Evolutionary conservation across 1,284 basidiomycete species (phyloP).

Genomic region (Papiliotrema flavescens): DNA sequence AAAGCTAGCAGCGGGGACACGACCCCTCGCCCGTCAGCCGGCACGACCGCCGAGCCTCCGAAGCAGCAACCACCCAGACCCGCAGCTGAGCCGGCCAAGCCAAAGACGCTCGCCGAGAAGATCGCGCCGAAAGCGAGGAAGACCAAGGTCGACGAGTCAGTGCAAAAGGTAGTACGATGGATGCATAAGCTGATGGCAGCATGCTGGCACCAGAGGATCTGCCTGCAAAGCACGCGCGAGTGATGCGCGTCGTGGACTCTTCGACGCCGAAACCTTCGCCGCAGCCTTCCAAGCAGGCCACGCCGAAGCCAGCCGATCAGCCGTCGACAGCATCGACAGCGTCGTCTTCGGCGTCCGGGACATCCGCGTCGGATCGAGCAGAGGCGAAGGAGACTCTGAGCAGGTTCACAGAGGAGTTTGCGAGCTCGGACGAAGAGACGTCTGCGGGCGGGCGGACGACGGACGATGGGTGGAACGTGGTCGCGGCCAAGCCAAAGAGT

Average conservation of each 20-base stretch:
- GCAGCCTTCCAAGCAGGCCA: background rate
- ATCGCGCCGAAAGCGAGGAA: constrained; percentile 39
- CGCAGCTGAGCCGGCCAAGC: constrained; percentile 14
- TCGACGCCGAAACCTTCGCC: no score
- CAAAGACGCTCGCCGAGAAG: constrained; percentile 42
- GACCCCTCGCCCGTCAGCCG: no score
- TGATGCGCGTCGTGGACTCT: constrained; percentile 34
- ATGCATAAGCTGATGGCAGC: constrained; percentile 12
- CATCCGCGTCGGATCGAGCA: background rate
- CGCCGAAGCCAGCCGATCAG: background rate
- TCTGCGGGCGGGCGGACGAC: constrained; percentile 2
- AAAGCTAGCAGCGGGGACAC: no score
- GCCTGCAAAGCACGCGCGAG: constrained; percentile 34
- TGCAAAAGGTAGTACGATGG: constrained; percentile 1
- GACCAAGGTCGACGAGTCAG: constrained; percentile 47
- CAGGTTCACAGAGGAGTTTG: constrained; percentile 30
- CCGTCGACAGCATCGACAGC: background rate
- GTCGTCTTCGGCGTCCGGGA: background rate
- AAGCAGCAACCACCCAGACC: background rate
- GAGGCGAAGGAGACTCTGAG: constrained; percentile 8
- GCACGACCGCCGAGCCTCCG: no score
- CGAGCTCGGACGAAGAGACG: constrained; percentile 12
- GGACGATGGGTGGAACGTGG: constrained; percentile 42
- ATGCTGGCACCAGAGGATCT: constrained; percentile 45
- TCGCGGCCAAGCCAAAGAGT: constrained; percentile 41